Base-by-base conservation (phyloP, 169 alveolate species). In the Plasmodium gaboni region DNA sequence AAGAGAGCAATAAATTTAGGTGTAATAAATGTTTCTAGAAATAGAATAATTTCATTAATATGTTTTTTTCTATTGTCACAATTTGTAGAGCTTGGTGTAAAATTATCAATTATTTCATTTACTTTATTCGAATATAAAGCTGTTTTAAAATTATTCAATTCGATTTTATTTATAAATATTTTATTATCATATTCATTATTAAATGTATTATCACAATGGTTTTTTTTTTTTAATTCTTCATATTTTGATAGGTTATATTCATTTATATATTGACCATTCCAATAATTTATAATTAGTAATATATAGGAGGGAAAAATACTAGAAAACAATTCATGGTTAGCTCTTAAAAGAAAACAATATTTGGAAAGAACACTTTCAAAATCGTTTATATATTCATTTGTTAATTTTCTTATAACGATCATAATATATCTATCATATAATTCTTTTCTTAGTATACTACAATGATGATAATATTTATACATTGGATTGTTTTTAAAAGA, bases 1-100 rank as follows among this genome's bases (percentile, higher is more conserved):
- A 86, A 86, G 48, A 86, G 86, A 53, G 87, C 87, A 26, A 86
- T 86, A 86, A 86, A 86, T 71, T 72, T 69, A 9, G 92, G 92
- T 67, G 92, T 86, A 44, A 86, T 48, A 61, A 86, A 86, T 24
- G 86, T 65, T 86, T 86, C 91, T 42, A 44, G 51, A 57, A 83
- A 83, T 12, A 83, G 50, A 68, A 83, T 83, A 32, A 83, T 42
- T 9, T 53, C 73, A 60, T 19, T 68, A 5, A 46, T 42, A 68
- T 83, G 91, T 26, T 67, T 83, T 57, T 68, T 67, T n/a, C 46
- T 60, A 68, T 50, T 17, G 13, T 53, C 64, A 38, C 9, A 5
- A 38, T 38, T 38, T 38, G 9, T 38, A 38, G 10, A 38, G 0
- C 10, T 38, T 38, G 46, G 46, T 8, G 46, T 5, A 38, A 38